Evolutionary conservation across 306 rosid species (phyloP), one percentile per base, ranked within the genome.

Genomic region (Begonia peltatifolia): DNA sequence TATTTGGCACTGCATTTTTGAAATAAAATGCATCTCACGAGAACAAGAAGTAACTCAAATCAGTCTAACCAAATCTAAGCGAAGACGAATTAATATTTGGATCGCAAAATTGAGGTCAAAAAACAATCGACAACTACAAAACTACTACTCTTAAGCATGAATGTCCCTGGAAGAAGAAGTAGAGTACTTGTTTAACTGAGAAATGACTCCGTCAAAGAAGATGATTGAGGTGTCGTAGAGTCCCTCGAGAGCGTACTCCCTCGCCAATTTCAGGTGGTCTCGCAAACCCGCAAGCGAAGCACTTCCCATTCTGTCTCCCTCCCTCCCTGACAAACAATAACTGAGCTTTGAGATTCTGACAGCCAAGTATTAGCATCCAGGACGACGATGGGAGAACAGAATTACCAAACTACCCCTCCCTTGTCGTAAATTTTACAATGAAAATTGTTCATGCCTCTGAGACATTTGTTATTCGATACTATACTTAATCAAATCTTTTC

Each of bases 151-250:
- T 5, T 30, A 0, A 7, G 14, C n/a, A 7, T 2, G 14, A 44
- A 44, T 12, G 14, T 10, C 6, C 48, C 12, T 11, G 14, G 13
- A 44, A n/a, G 42, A 23, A 22, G 44, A 30, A 30, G 38, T 30
- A 53, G 42, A 41, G 53, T 74, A 90, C 99, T 81, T 92, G 83
- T 92, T 92, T 80, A 92, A 83, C 84, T 92, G 99, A n/a, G 99
- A 86, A 63, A 92, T 56, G 49, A 93, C 94, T 3, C 99, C 99
- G 12, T 92, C 96, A 63, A 92, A 92, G 78, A 92, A 86, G 84
- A 92, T 92, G 16, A 81, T 71, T 35, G 99, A 92, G 54, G 93
- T 81, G 56, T 92, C 99, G 55, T 92, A 92, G 53, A 86, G 70
- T 16, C 93, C 99, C 58, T 92, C 96, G n/a, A 79, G 69, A 53